Base-by-base conservation (phyloP, 371 early-diverging fungal genomes). In the Apophysomyces elegans region DNA sequence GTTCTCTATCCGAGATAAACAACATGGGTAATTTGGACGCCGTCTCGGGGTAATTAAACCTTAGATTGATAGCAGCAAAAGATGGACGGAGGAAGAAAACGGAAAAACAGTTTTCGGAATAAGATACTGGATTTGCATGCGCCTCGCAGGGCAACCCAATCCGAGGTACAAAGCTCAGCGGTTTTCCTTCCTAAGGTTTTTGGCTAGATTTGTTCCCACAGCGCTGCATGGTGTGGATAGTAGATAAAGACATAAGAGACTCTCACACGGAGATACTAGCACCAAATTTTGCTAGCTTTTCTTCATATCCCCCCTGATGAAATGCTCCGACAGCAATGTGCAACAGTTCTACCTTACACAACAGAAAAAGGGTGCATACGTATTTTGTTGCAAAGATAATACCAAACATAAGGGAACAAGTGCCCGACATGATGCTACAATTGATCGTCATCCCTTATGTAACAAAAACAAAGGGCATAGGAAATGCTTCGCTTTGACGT, bases 11-110 rank as follows among this genome's bases (percentile, higher is more conserved):
- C 18, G 21, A 50, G 21, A 26, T 21, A 21, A 50, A 21, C 21
- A 5, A 18, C 21, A 50, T 21, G 21, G 32, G 54, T 21, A 50
- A 50, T 50, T 50, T 16, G 54, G 54, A 50, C 54, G 54, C 21
- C 54, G 54, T 50, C 54, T 50, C 54, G 54, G 54, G 54, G 54
- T 50, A 50, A 50, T 50, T 50, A 50, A 50, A 50, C 54, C 21
- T 50, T 50, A 50, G 54, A 50, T 50, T 50, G 54, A 26, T 50
- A 50, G 21, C 21, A 16, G 21, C 21, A 50, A 4, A 50, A 12
- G 21, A 21, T 50, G 54, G 21, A 50, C 54, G 54, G 54, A 50
- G 54, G 54, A 26, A 50, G 54, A 50, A 50, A 50, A 16, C 21
- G 54, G 21, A 32, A 50, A 50, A n/a, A 45, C 16, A 21, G n/a